Base-by-base conservation (phyloP, 768 basidiomycete species). In the Leccinum obscurum region DNA sequence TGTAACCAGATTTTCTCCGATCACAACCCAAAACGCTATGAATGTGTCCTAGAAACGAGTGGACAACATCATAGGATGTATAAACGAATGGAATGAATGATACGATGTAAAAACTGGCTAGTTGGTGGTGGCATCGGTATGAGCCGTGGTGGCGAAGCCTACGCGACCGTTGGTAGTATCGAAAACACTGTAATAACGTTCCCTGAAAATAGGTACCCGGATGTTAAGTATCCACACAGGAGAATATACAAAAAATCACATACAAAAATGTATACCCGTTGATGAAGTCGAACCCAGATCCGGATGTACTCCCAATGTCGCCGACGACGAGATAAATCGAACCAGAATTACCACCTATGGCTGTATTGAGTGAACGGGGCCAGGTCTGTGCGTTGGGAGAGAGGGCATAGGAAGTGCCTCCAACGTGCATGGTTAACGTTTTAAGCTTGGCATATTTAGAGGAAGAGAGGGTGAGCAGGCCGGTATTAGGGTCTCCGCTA, bases 121-220 rank as follows among this genome's bases (percentile, higher is more conserved):
- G 34, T 55, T 57, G 17, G 20, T 44, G 17, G 35, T 44, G 3
- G 57, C 41, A 5, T 35, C 2, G 22, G 63, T 64, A 44, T 59
- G 51, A 6, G 14, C 14, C 13, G 55, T 64, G 1, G 20, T 26
- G 14, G 63, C 63, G 30, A 64, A 64, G 11, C 63, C 63, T 26
- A 64, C 46, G 10, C 46, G 54, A 3, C 17, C 4, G 24, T 64
- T 53, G 41, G 55, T 39, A 9, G 64, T 54, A 17, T 64, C 64
- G 8, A 67, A 81, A 32, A 80, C 74, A 58, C 72, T 71, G 61
- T 80, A 80, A 70, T 71, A 80, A 30, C 79, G 75, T 66, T 81
- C 75, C 8, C 69, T 70, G 34, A 24, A 24, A 46, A 56, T 20
- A 35, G 22, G 13, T 17, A 37, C n/a, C 20, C 9, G 7, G 20